Evolutionary conservation across 2,329 filamentous ascomycete genomes (phyloP).

Genomic region (Clarireedia paspali): DNA sequence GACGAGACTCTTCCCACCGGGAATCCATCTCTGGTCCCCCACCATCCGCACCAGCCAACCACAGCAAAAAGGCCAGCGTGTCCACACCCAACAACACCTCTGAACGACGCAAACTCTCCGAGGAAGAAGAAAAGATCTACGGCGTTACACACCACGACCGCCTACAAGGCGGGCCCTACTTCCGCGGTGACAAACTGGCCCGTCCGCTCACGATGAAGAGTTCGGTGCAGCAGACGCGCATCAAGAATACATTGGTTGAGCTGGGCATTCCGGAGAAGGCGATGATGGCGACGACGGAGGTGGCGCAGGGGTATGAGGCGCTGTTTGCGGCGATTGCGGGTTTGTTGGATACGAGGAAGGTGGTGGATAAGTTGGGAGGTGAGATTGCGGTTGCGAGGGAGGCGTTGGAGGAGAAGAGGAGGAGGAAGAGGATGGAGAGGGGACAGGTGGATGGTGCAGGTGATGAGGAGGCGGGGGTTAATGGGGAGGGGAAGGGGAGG

Average conservation of each 20-base stretch:
- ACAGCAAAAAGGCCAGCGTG: slow-evolving; percentile 27
- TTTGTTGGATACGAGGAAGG: slow-evolving; percentile 66
- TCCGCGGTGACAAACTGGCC: slow-evolving; percentile 76
- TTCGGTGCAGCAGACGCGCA: slow-evolving; percentile 66
- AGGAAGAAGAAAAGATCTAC: slow-evolving; percentile 70
- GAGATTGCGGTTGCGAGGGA: slow-evolving; percentile 58
- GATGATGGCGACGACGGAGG: slow-evolving; percentile 67
- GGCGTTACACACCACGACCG: slow-evolving; percentile 83
- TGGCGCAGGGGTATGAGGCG: slow-evolving; percentile 63
- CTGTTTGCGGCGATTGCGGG: slow-evolving; percentile 60
- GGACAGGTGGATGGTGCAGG: too few relatives aligned
- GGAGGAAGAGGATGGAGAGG: slow-evolving; percentile 41
- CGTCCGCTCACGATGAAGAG: slow-evolving; percentile 74
- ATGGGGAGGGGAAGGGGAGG: slow-evolving; percentile 30
- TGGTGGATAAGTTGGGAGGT: slow-evolving; percentile 66
- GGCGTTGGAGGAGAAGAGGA: slow-evolving; percentile 34
- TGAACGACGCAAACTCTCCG: slow-evolving; percentile 62
- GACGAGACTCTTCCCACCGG: slow-evolving; percentile 30
- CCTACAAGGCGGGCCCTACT: slow-evolving; percentile 76
- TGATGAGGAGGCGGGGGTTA: slow-evolving; percentile 37
- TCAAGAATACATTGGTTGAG: slow-evolving; percentile 63
- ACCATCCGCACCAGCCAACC: slow-evolving; percentile 21
- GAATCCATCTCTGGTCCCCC: slow-evolving; percentile 28
- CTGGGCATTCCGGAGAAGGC: slow-evolving; percentile 58
- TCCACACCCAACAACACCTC: slow-evolving; percentile 28